phyloP scores from a whole-genome alignment of 805 yeast genomes.

The Grigorovia humatica region DNA sequence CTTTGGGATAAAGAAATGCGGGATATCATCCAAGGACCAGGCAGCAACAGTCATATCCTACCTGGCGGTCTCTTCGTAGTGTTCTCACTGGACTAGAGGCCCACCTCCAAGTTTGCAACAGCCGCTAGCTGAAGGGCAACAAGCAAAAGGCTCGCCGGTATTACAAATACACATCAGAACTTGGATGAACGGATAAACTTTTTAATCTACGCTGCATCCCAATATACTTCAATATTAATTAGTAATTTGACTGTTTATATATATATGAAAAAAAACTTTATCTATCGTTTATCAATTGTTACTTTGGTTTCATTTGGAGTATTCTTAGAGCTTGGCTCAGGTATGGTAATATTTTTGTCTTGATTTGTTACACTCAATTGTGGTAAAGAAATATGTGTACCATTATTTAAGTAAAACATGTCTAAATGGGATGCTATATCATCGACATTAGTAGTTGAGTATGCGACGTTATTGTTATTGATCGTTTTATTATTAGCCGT shows the following conservation, averaged over 20 bases:
- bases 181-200: no score
- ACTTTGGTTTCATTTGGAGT: background rate
- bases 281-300: background rate
- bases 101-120: no score
- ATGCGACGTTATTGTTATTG: constrained; percentile 1
- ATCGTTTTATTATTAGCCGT: background rate
- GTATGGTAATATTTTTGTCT: constrained; percentile 6
- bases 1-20: background rate
- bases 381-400: constrained; percentile 24
- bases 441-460: constrained; percentile 6
- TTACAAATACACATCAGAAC: no score
- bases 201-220: no score
- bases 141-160: no score
- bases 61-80: no score
- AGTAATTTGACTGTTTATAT: background rate
- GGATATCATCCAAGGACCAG: background rate
- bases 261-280: background rate
- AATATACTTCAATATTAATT: background rate
- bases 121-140: no score
- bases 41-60: no score
- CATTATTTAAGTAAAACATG: constrained; percentile 20
- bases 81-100: no score
- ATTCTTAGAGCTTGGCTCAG: background rate
- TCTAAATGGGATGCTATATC: constrained; percentile 24
- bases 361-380: constrained; percentile 23